phyloP scores from a whole-genome alignment of 176 grass and related monocot species.

The Hyparrhenia diplandra region DNA sequence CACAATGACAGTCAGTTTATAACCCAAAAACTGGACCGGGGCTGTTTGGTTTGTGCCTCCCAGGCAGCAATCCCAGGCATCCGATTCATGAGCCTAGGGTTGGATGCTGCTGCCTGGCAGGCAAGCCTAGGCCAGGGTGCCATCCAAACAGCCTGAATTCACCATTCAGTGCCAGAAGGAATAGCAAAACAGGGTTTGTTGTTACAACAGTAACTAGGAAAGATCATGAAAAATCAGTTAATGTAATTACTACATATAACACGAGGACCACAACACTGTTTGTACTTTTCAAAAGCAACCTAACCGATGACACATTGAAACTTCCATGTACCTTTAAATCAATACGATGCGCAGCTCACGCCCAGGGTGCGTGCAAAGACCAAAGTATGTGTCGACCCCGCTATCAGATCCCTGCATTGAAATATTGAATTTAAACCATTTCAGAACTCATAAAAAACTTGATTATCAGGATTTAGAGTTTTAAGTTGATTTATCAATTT shows the following conservation, averaged over 20 bases:
- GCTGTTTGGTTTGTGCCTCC: no score
- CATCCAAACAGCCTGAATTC: not conserved
- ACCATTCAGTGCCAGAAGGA: not conserved
- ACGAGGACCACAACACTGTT: not conserved
- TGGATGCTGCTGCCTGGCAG: no score
- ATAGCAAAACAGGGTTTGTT: not conserved
- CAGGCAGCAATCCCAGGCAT: no score
- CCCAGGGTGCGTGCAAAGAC: conserved; percentile 91
- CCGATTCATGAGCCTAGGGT: no score
- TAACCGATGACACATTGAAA: not conserved
- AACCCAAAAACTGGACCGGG: not conserved
- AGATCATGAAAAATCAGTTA: not conserved
- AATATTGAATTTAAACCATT: not conserved
- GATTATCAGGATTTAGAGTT: not conserved
- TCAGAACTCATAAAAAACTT: not conserved
- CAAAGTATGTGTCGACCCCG: conserved; percentile 97
- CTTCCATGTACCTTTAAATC: conserved; percentile 72
- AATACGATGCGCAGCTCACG: conserved; percentile 71
- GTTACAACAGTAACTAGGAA: not conserved
- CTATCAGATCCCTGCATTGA: conserved; percentile 74
- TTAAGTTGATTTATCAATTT: no score
- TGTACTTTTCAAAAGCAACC: not conserved
- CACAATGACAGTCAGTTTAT: not conserved
- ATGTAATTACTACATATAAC: not conserved
- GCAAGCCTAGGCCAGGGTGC: no score